Base-by-base conservation (phyloP, 805 yeast genomes). In the Tetrapisispora taiwanensis region DNA sequence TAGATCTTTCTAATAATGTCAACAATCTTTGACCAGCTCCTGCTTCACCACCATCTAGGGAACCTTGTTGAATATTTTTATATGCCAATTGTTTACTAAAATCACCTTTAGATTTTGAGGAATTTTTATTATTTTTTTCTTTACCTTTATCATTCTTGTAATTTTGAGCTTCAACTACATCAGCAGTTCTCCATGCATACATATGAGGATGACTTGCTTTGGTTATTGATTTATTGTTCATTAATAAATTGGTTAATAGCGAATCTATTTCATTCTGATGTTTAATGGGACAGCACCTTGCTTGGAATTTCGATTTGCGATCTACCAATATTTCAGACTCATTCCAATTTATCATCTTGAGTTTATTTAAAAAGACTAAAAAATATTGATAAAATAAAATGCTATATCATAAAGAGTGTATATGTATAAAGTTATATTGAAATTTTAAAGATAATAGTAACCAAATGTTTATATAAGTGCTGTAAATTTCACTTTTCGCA, bases 161-260 rank as follows among this genome's bases (percentile, higher is more conserved):
- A 24, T 14, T 50, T 46, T 19, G 45, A 38, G 1, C 39, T 38
- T 27, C 48, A 3, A 9, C 14, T 7, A 49, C 43, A 30, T 50
- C 49, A 2, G 72, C 76, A 0, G 76, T 71, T 58, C 84, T 70
- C 86, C 87, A 84, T 0, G 94, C 95, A 40, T 73, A 69, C 70
- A 85, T 85, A 42, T 75, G 72, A 6, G 81, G 84, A 60, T 85
- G 95, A 5, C 81, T 67, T 0, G 94, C 84, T 50, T 74, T 76
- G 1, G 60, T 54, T 0, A 81, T 59, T 3, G 66, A 55, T 51
- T 78, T 78, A 51, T 79, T 74, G 5, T 65, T 55, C 1, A 46
- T 42, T 8, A 72, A 49, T 12, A 84, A 64, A 26, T 69, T 62
- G 13, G 62, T 49, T 4, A 84, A 50, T 1, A 75, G 54, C 0